Evolutionary conservation across 2,329 filamentous ascomycete genomes (phyloP).

Genomic region (Hymenoscyphus salicellus): DNA sequence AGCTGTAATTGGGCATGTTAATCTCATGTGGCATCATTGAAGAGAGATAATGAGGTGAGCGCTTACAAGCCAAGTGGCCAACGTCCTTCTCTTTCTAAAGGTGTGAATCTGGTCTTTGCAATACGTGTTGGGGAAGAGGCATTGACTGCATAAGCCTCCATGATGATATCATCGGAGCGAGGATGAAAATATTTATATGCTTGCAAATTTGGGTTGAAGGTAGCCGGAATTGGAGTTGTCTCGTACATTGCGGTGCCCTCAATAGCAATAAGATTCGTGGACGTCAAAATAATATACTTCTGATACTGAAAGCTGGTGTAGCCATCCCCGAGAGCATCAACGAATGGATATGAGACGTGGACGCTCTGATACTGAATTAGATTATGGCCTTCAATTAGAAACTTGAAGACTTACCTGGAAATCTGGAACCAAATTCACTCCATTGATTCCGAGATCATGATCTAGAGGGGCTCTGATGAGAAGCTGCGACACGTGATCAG

Average conservation of each 20-base stretch:
- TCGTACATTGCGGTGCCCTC: slow-evolving; percentile 2
- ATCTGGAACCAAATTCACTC: slow-evolving; percentile 11
- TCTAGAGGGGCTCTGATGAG: slow-evolving; percentile 22
- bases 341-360: slow-evolving; percentile 54
- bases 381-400: background rate
- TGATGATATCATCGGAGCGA: background rate
- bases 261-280: background rate
- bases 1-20: slow-evolving; percentile 32
- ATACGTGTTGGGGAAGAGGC: background rate
- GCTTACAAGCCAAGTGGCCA: slow-evolving; percentile 18
- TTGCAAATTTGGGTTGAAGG: slow-evolving; percentile 4
- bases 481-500: slow-evolving; percentile 14
- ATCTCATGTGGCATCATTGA: background rate
- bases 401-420: slow-evolving; percentile 14
- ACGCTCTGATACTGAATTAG: slow-evolving; percentile 40
- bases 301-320: slow-evolving; percentile 51
- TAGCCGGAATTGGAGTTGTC: slow-evolving; percentile 6
- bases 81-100: background rate
- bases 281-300: slow-evolving; percentile 45
- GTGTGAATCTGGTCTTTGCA: slow-evolving; percentile 11
- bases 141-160: slow-evolving; percentile 4
- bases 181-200: slow-evolving; percentile 5
- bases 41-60: no score
- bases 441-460: slow-evolving; percentile 23
- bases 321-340: slow-evolving; percentile 51